phyloP scores from a whole-genome alignment of 192 early-diverging fungal species.

The Gonapodya sp. region DNA sequence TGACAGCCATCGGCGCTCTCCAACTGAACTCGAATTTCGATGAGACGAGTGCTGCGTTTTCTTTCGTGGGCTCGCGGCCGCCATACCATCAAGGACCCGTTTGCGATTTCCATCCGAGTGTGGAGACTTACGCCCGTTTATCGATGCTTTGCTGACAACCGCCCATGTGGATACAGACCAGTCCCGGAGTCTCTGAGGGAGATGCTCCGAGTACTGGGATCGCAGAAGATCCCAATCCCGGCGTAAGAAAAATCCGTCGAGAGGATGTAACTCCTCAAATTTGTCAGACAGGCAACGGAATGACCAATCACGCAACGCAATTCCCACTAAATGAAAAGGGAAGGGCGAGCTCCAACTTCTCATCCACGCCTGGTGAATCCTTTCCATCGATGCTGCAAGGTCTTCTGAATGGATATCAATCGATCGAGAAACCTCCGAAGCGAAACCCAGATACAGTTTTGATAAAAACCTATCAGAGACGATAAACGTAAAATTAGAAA shows the following conservation, averaged over 20 bases:
- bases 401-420: not conserved
- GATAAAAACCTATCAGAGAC: not conserved
- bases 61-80: not conserved
- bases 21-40: not conserved
- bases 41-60: not conserved
- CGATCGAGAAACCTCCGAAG: not conserved
- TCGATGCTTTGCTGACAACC: not conserved
- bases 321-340: not conserved
- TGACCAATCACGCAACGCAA: not conserved
- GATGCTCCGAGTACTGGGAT: not conserved
- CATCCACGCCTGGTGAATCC: not conserved
- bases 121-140: not conserved
- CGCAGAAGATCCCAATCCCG: not conserved
- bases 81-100: not conserved
- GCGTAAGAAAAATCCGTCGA: not conserved
- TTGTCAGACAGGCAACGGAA: not conserved
- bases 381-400: not conserved
- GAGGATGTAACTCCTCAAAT: not conserved
- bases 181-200: not conserved
- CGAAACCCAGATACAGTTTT: not conserved
- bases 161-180: not conserved
- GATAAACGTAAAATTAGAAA: no score
- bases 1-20: not conserved
- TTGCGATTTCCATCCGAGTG: not conserved
- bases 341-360: not conserved